These are phyloP conservation scores for Yamadazyma diddensiae DNA, from an alignment of 1,139 yeast species.

Conservation along the genomic window DNA sequence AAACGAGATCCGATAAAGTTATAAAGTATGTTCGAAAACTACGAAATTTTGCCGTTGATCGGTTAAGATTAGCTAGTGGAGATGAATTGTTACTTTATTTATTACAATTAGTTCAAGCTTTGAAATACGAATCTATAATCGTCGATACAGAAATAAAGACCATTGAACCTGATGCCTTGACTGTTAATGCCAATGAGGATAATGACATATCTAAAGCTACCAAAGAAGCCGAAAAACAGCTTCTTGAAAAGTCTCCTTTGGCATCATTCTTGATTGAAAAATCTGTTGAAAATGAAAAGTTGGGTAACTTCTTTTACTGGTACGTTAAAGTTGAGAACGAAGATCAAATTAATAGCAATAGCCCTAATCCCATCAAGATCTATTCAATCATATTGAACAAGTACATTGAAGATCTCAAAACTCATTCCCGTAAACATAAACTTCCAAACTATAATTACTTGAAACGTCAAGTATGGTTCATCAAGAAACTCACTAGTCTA, in stretches of 20 bases:
- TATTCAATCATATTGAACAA: slow-evolving; percentile 37
- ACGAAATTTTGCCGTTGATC: slow-evolving; percentile 82
- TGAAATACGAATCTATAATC: slow-evolving; percentile 61
- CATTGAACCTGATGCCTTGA: slow-evolving; percentile 6
- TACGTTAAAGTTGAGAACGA: slow-evolving; percentile 83
- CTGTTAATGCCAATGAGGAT: slow-evolving; percentile 12
- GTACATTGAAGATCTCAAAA: slow-evolving; percentile 38
- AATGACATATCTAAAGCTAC: background rate
- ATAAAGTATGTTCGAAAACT: slow-evolving; percentile 42
- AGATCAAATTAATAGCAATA: slow-evolving; percentile 46
- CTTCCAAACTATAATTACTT: slow-evolving; percentile 37
- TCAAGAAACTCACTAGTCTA: slow-evolving; percentile 39
- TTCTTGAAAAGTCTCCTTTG: slow-evolving; percentile 50
- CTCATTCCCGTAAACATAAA: slow-evolving; percentile 25
- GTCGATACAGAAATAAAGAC: slow-evolving; percentile 15
- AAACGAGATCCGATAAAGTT: slow-evolving; percentile 30
- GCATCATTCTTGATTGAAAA: slow-evolving; percentile 77
- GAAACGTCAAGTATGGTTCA: slow-evolving; percentile 45
- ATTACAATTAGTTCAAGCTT: slow-evolving; percentile 88
- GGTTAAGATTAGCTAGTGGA: slow-evolving; percentile 75
- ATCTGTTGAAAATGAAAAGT: slow-evolving; percentile 59
- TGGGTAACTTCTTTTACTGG: slow-evolving; percentile 91
- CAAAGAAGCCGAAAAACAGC: slow-evolving; percentile 6
- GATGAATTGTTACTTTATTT: slow-evolving; percentile 78
- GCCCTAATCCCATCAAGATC: slow-evolving; percentile 18